Conservation (phyloP, 441 rosid genomes). For the Pelargonium myrrhifolium region DNA sequence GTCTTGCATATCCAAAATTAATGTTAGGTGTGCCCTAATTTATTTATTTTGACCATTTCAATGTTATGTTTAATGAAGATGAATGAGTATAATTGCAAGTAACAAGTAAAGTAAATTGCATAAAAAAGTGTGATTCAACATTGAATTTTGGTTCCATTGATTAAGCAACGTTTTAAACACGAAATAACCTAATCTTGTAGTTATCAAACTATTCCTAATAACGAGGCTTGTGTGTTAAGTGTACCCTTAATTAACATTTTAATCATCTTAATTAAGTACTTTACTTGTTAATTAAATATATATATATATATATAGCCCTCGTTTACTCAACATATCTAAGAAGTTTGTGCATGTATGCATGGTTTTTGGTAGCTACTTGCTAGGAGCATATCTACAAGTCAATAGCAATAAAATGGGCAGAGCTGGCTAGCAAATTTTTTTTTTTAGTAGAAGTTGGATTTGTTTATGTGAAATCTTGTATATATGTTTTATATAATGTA, state of each 20-base stretch:
- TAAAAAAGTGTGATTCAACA: not conserved
- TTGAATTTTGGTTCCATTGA: slow-evolving; percentile 7
- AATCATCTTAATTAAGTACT: not conserved
- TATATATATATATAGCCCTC: not conserved
- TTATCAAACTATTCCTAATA: slow-evolving; percentile 12
- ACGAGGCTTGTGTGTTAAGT: slow-evolving; percentile 9
- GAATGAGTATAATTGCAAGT: too few relatives aligned
- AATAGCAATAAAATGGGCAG: too few relatives aligned
- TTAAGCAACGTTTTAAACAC: slow-evolving; percentile 29
- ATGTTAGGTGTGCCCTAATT: too few relatives aligned
- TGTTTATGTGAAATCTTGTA: too few relatives aligned
- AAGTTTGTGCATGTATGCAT: not conserved
- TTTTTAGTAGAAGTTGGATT: too few relatives aligned
- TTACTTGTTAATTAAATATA: not conserved
- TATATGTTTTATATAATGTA: too few relatives aligned
- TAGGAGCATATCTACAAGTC: not conserved
- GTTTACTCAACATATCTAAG: not conserved
- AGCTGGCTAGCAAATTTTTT: too few relatives aligned
- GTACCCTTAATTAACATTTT: not conserved
- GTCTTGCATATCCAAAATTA: too few relatives aligned
- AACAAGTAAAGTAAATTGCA: not conserved
- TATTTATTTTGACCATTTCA: too few relatives aligned
- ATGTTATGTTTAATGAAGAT: not conserved
- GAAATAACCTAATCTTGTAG: slow-evolving; percentile 19
- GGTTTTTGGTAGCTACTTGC: not conserved